A percentile compares a stretch with the other conserved stretches of the same genome.
These are phyloP conservation scores for Fusarium guadeloupense DNA, from an alignment of 2,329 filamentous ascomycete species.

Conservation along the genomic window DNA sequence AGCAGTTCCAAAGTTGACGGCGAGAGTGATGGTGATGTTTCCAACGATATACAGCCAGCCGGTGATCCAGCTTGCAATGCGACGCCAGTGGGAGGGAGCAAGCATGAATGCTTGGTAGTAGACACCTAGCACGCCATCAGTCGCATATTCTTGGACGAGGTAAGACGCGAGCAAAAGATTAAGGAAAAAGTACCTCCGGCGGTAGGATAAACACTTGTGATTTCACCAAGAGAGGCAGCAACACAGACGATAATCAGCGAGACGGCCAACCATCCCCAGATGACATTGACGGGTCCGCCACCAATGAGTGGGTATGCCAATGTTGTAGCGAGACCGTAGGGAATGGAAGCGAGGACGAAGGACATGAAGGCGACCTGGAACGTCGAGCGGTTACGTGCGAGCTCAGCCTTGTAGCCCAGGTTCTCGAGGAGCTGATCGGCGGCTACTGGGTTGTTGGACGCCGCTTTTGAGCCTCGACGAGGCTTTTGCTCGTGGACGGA, in stretches of 20 bases:
- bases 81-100: slow-evolving; percentile 67
- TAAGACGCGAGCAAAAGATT: background rate
- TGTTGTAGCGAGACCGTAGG: slow-evolving; percentile 77
- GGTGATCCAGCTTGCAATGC: slow-evolving; percentile 73
- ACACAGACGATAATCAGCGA: slow-evolving; percentile 77
- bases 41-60: slow-evolving; percentile 82
- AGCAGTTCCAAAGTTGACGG: slow-evolving; percentile 83
- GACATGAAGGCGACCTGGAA: slow-evolving; percentile 79
- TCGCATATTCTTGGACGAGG: slow-evolving; percentile 16
- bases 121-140: slow-evolving; percentile 55
- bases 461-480: slow-evolving; percentile 39
- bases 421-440: slow-evolving; percentile 71
- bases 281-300: slow-evolving; percentile 73
- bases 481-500: slow-evolving; percentile 42
- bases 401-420: slow-evolving; percentile 73
- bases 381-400: slow-evolving; percentile 71
- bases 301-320: slow-evolving; percentile 72
- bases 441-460: slow-evolving; percentile 46
- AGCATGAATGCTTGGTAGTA: slow-evolving; percentile 85
- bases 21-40: slow-evolving; percentile 83
- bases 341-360: slow-evolving; percentile 78
- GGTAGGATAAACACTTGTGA: slow-evolving; percentile 80
- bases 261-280: slow-evolving; percentile 77
- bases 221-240: slow-evolving; percentile 75
- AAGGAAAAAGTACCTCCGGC: slow-evolving; percentile 63